These are phyloP conservation scores for Arthrobotrys sphaeroides DNA, from an alignment of 2,329 filamentous ascomycete genomes.

Conservation along the genomic window DNA sequence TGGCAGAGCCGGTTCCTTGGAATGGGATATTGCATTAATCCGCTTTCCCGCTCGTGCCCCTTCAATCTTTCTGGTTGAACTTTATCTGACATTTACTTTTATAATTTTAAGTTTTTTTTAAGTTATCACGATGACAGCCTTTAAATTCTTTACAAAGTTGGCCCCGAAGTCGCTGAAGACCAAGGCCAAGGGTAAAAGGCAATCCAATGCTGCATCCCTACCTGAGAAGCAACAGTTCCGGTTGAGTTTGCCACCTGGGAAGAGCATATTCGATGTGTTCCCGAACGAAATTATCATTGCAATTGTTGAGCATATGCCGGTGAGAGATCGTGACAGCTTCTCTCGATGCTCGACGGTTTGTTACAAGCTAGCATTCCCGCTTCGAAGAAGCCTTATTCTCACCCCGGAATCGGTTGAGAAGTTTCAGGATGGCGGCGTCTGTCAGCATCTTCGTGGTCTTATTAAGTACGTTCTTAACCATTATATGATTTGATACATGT, in stretches of 20 bases:
- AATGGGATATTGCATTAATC: too few species aligned
- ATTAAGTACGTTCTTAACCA: neutral
- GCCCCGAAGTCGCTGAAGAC: neutral
- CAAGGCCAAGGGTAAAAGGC: neutral
- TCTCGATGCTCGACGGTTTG: conserved; percentile 1
- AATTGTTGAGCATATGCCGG: conserved; percentile 4
- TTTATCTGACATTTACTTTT: too few species aligned
- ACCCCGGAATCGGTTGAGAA: neutral
- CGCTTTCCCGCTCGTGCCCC: too few species aligned
- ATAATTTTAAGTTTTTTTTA: too few species aligned
- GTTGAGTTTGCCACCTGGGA: neutral
- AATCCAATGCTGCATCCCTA: neutral
- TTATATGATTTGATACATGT: neutral
- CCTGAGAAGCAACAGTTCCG: neutral
- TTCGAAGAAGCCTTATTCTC: conserved; percentile 1
- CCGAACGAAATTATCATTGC: conserved; percentile 6
- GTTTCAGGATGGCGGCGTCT: neutral
- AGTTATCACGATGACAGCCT: neutral
- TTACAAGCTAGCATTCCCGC: conserved; percentile 1
- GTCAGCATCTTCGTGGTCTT: conserved; percentile 1
- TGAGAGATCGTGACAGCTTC: neutral
- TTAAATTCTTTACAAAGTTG: neutral
- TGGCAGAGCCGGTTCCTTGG: too few species aligned
- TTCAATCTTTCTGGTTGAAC: too few species aligned
- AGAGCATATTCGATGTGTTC: conserved; percentile 1